Percentiles rank a stretch among this genome's conserved stretches.
phyloP scores from a whole-genome alignment of 352 stramenopile genomes.

The Phytophthora ramorum region DNA sequence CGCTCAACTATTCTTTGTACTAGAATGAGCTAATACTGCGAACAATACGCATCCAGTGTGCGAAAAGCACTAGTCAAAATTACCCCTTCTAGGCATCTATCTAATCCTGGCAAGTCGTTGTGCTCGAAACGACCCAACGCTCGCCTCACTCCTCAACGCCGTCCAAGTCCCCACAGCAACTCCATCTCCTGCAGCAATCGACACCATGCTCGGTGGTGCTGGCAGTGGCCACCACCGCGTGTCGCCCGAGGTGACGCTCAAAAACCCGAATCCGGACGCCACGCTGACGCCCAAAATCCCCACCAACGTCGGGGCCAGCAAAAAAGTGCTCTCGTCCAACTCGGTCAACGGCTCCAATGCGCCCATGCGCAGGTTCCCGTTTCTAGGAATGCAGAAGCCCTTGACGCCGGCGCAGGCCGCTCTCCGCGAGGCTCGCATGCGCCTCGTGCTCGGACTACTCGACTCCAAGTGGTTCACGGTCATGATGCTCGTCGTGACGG shows the following conservation, averaged over 20 bases:
- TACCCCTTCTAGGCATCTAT: no score
- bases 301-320: slow-evolving; percentile 46
- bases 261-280: slow-evolving; percentile 64
- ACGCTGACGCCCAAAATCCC: slow-evolving; percentile 70
- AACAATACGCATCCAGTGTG: no score
- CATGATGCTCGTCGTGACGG: slow-evolving; percentile 91
- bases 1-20: no score
- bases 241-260: slow-evolving; percentile 75
- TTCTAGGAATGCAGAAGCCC: slow-evolving; percentile 18
- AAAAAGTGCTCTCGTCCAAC: slow-evolving; percentile 20
- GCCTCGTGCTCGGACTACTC: slow-evolving; percentile 54
- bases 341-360: slow-evolving; percentile 7
- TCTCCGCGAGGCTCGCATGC: slow-evolving; percentile 45
- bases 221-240: slow-evolving; percentile 60
- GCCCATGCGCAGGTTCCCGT: slow-evolving; percentile 21
- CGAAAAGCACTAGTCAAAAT: no score
- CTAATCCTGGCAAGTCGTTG: slow-evolving; percentile 25
- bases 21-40: no score
- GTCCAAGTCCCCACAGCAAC: background rate
- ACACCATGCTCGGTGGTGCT: slow-evolving; percentile 26
- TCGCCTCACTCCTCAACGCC: slow-evolving; percentile 16
- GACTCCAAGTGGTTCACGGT: slow-evolving; percentile 80
- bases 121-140: slow-evolving; percentile 16
- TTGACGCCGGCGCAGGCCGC: slow-evolving; percentile 50
- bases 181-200: background rate